Conservation (phyloP, 2,329 filamentous ascomycete genomes). For the Neonectria punicea region DNA sequence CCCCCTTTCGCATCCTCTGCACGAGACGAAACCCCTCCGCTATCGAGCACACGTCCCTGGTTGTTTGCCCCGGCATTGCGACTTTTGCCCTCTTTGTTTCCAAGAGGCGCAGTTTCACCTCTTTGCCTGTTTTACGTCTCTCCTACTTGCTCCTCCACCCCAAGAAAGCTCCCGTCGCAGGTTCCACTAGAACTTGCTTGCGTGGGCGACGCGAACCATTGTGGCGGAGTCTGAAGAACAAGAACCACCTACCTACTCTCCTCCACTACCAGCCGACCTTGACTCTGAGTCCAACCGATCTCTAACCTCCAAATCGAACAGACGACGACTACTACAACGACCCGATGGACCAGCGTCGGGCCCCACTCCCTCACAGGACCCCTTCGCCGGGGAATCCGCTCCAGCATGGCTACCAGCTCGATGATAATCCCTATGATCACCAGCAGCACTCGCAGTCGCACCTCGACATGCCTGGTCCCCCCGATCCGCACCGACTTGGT, state of each 20-base stretch:
- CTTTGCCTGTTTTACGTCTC: constrained; percentile 1
- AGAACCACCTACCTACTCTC: constrained; percentile 17
- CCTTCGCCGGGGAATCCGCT: constrained; percentile 61
- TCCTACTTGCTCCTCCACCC: neutral
- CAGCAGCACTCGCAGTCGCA: constrained; percentile 39
- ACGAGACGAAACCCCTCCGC: constrained; percentile 38
- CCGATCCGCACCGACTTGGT: constrained; percentile 51
- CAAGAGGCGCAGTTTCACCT: constrained; percentile 13
- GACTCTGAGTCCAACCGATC: neutral
- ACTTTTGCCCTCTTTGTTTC: constrained; percentile 10
- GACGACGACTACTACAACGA: constrained; percentile 71
- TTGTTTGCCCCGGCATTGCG: constrained; percentile 23
- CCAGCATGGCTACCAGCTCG: constrained; percentile 81
- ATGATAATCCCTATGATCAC: constrained; percentile 76
- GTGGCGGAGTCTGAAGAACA: constrained; percentile 26
- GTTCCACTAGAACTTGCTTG: constrained; percentile 27
- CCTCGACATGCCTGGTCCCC: constrained; percentile 43
- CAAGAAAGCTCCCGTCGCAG: constrained; percentile 20
- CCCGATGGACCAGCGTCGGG: constrained; percentile 60
- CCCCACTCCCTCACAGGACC: constrained; percentile 29
- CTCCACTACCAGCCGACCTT: constrained; percentile 10
- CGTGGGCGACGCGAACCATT: constrained; percentile 28
- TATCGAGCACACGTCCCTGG: constrained; percentile 34
- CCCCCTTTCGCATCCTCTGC: constrained; percentile 36
- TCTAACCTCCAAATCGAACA: constrained; percentile 43